Evolutionary conservation across 305 asterid genomes (phyloP).

Genomic region (Fraxinus angustifolia): DNA sequence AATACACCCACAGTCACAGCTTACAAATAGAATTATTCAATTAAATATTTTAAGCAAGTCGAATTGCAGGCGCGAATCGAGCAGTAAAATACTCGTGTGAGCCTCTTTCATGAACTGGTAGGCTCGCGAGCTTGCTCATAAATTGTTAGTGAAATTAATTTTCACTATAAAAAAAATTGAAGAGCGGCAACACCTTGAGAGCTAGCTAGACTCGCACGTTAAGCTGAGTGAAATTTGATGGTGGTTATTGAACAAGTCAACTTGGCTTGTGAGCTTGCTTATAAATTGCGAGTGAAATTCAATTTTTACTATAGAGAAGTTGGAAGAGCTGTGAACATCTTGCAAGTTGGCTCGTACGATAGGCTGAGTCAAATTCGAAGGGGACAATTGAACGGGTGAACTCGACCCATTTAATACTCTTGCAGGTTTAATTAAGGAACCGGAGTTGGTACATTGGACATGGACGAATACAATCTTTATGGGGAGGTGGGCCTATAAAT

Average conservation of each 20-base stretch:
- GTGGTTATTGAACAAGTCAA: not conserved
- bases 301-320: not conserved
- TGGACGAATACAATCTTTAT: not conserved
- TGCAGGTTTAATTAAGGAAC: not conserved
- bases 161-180: not conserved
- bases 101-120: not conserved
- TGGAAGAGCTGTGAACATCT: not conserved
- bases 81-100: not conserved
- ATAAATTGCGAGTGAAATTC: not conserved
- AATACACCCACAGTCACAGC: not conserved
- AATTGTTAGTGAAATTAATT: not conserved
- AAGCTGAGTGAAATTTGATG: not conserved
- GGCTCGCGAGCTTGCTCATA: not conserved
- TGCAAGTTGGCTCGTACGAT: not conserved
- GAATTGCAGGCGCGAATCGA: not conserved
- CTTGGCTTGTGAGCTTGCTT: not conserved
- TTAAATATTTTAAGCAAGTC: not conserved
- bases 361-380: not conserved
- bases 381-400: not conserved
- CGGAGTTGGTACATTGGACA: not conserved
- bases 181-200: not conserved
- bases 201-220: not conserved
- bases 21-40: not conserved
- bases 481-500: slow-evolving; percentile 42
- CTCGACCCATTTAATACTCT: not conserved